phyloP scores from a whole-genome alignment of 2,329 filamentous ascomycete genomes.

The Beauveria varroae region DNA sequence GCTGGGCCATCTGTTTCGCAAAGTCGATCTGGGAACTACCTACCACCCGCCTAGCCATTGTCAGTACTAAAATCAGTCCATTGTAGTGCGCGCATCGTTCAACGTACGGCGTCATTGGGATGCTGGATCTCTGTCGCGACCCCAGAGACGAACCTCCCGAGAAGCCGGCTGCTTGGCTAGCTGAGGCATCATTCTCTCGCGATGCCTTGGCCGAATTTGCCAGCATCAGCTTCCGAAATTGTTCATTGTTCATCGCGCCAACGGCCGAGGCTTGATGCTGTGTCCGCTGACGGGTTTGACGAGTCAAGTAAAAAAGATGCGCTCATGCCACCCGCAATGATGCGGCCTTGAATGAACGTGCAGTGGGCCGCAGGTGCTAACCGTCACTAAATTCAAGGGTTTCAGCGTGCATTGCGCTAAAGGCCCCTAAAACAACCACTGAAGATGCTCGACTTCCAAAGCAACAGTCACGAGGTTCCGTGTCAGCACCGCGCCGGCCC shows the following conservation, averaged over 20 bases:
- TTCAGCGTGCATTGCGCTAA: neutral
- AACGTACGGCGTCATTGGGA: conserved; percentile 88
- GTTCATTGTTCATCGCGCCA: conserved; percentile 78
- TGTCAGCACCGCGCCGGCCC: conserved; percentile 23
- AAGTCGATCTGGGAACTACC: conserved; percentile 56
- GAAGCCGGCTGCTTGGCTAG: conserved; percentile 22
- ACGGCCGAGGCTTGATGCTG: neutral
- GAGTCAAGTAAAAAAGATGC: neutral
- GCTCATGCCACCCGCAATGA: neutral
- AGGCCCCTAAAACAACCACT: neutral
- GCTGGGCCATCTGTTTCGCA: conserved; percentile 74
- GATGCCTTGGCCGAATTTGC: conserved; percentile 35
- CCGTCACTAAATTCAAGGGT: neutral
- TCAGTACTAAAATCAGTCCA: neutral
- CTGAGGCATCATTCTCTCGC: conserved; percentile 38
- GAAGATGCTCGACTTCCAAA: neutral
- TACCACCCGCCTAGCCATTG: conserved; percentile 52
- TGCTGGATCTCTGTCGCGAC: conserved; percentile 69
- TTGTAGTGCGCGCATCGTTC: neutral
- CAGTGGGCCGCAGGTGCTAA: neutral
- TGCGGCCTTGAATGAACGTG: neutral
- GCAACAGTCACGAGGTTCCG: conserved; percentile 32
- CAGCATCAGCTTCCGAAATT: conserved; percentile 76
- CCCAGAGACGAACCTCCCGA: conserved; percentile 47
- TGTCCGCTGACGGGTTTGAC: neutral